Evolutionary conservation across 169 alveolate species (phyloP).

Genomic region (Plasmodium yoelii): DNA sequence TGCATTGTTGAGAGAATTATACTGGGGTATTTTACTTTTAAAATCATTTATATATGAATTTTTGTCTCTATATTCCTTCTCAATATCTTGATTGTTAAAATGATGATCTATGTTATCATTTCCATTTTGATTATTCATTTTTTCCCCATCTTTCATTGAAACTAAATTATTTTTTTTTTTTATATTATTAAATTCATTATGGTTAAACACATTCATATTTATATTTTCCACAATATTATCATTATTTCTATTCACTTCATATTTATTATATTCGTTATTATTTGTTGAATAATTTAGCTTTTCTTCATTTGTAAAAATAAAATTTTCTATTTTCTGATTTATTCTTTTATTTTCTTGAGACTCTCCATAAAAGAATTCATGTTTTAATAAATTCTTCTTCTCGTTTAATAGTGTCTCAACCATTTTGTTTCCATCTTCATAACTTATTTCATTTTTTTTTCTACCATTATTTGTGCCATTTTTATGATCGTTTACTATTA

Average conservation of each 20-base stretch:
- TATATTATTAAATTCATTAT: constrained; percentile 16
- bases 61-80: constrained; percentile 7
- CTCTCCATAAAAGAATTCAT: constrained; percentile 29
- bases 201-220: constrained; percentile 1
- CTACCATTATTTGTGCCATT: not conserved
- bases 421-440: constrained; percentile 8
- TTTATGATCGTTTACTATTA: constrained; percentile 9
- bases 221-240: constrained; percentile 6
- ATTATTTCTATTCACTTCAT: constrained; percentile 9
- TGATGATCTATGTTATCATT: not conserved
- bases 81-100: constrained; percentile 7
- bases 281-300: constrained; percentile 19
- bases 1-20: not conserved
- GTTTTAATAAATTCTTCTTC: constrained; percentile 33
- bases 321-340: constrained; percentile 2
- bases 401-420: constrained; percentile 30
- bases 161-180: constrained; percentile 17
- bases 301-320: constrained; percentile 35
- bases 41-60: not conserved
- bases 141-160: not conserved
- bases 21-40: not conserved
- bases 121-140: constrained; percentile 23
- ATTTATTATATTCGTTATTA: constrained; percentile 4
- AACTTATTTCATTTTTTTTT: constrained; percentile 27
- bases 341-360: not conserved